Conservation (phyloP, 2,329 filamentous ascomycete genomes). For the Peltaster fructicola region DNA sequence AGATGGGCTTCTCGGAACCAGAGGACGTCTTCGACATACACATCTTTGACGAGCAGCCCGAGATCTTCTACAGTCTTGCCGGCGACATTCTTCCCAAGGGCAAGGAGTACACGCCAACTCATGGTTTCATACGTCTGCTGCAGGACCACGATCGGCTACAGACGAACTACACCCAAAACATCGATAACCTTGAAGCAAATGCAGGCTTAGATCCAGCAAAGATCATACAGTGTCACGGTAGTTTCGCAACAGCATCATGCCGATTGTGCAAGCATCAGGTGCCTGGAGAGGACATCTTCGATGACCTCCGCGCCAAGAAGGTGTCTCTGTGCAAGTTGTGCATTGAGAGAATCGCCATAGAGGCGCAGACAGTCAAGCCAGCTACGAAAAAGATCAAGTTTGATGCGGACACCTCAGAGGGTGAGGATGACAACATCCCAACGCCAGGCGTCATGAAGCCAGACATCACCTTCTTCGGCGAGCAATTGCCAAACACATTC, state of each 20-base stretch:
- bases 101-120: conserved; percentile 72
- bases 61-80: conserved; percentile 77
- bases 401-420: too few relatives aligned
- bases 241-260: conserved; percentile 82
- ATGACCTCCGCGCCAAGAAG: conserved; percentile 54
- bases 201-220: conserved; percentile 69
- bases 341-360: conserved; percentile 34
- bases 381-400: conserved; percentile 16
- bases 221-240: conserved; percentile 89
- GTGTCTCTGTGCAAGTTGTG: conserved; percentile 69
- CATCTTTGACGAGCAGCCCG: conserved; percentile 68
- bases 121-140: conserved; percentile 80
- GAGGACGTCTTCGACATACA: conserved; percentile 91
- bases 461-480: conserved; percentile 96
- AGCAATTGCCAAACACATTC: conserved; percentile 72
- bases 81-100: conserved; percentile 74
- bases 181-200: conserved; percentile 68
- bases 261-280: conserved; percentile 63
- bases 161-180: conserved; percentile 97
- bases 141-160: conserved; percentile 78
- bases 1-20: conserved; percentile 63
- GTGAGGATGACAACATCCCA: conserved; percentile 47
- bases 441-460: conserved; percentile 76
- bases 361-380: too few relatives aligned
- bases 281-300: conserved; percentile 59